Percentiles rank a stretch among this genome's conserved stretches.
These are phyloP conservation scores for Canna indica DNA, from an alignment of 176 grass and related monocot species.

Conservation along the genomic window DNA sequence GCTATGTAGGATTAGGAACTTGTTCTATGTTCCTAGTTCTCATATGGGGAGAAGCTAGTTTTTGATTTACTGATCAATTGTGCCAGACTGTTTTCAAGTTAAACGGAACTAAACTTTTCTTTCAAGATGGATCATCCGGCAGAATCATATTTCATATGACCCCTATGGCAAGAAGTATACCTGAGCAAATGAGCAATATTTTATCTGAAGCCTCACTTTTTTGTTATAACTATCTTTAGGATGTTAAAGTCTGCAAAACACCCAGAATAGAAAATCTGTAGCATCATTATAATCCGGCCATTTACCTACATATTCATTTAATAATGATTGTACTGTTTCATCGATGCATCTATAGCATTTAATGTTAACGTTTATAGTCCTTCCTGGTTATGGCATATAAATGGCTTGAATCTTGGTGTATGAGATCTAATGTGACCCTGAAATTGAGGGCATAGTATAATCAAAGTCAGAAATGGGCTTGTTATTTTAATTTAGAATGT, in stretches of 20 bases:
- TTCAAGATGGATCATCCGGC: too few relatives aligned
- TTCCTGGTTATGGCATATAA: background rate
- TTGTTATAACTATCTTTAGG: background rate
- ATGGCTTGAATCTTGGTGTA: background rate
- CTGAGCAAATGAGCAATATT: too few relatives aligned
- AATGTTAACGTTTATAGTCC: background rate
- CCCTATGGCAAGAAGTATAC: too few relatives aligned
- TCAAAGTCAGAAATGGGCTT: background rate
- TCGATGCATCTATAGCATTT: background rate
- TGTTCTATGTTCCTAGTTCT: too few relatives aligned
- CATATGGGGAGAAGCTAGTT: too few relatives aligned
- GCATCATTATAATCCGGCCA: background rate
- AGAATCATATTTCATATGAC: too few relatives aligned
- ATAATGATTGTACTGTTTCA: background rate
- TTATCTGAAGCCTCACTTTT: too few relatives aligned
- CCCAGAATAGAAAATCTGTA: background rate
- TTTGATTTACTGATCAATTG: too few relatives aligned
- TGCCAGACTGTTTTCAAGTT: too few relatives aligned
- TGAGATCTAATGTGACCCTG: background rate
- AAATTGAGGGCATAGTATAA: background rate
- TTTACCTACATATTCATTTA: background rate
- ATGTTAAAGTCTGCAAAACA: background rate
- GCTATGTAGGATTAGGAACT: too few relatives aligned
- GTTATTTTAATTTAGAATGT: background rate
- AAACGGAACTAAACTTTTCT: too few relatives aligned